Percentiles rank a stretch among this genome's conserved stretches.
Conservation (phyloP, 768 basidiomycete species). For the Agrocybe pediades region DNA sequence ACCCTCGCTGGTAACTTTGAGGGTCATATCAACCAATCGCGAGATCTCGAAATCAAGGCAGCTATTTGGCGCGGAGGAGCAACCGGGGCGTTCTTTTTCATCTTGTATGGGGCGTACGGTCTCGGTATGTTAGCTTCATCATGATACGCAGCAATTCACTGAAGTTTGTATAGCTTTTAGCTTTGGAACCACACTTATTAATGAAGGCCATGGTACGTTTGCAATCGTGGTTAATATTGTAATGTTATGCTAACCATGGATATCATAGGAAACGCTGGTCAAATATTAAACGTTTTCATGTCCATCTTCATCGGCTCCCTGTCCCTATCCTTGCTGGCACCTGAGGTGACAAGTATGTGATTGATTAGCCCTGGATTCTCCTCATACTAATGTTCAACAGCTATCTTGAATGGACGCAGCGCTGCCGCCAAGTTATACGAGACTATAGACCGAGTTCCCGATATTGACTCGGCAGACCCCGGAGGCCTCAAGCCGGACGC, state of each 20-base stretch:
- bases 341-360: conserved; percentile 78
- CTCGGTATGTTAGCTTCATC: conserved; percentile 46
- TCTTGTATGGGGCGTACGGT: conserved; percentile 76
- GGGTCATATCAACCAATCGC: conserved; percentile 52
- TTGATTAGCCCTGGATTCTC: conserved; percentile 1
- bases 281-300: conserved; percentile 85
- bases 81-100: conserved; percentile 77
- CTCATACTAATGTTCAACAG: conserved; percentile 29
- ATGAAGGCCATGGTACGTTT: conserved; percentile 50
- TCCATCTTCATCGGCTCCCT: conserved; percentile 89
- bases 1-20: conserved; percentile 69
- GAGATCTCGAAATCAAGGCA: conserved; percentile 54
- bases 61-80: conserved; percentile 61
- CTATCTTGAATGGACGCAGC: conserved; percentile 74
- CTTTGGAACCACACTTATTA: conserved; percentile 87
- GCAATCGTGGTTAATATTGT: not conserved
- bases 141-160: not conserved
- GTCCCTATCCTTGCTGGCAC: conserved; percentile 81
- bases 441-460: conserved; percentile 88
- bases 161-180: conserved; percentile 63
- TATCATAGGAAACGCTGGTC: conserved; percentile 58
- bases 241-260: not conserved
- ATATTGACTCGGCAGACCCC: conserved; percentile 77
- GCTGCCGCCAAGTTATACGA: conserved; percentile 92
- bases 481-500: conserved; percentile 67